Base-by-base conservation (phyloP, 2,329 filamentous ascomycete genomes). In the Diaporthe sp. region DNA sequence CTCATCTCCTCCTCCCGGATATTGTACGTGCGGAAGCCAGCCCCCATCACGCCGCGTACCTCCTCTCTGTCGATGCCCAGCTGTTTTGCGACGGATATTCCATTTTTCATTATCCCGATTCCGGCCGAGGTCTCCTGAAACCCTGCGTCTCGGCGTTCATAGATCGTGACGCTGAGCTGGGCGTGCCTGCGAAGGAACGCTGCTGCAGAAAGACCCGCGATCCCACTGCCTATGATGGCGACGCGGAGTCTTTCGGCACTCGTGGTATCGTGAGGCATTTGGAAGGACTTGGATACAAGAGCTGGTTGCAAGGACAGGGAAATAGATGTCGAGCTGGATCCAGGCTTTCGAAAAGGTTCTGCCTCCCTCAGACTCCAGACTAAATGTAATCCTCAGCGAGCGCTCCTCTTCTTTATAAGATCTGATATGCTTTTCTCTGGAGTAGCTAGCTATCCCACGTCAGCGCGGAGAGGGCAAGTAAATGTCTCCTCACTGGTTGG, bases 381-480 rank as follows among this genome's bases (percentile, higher is more conserved):
- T n/a, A 3, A 8, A 15, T 61, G 3, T 25, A 15, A 42, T 25
- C 57, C 34, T 42, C 37, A 42, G 58, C 34, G 58, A 61, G 1
- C 22, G 28, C 1, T 28, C 28, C 22, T 39, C 31, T n/a, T 59
- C 39, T 39, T 59, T 17, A 61, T 25, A 42, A 61, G 5, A 61
- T 61, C n/a, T n/a, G 4, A 61, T 42, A 39, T 15, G 7, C 37
- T 59, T 61, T 25, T 25, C 2, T 42, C 37, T 25, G 3, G 9
- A 7, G 57, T 59, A 39, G 57, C 57, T 59, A 59, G 57, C 34
- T 15, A 4, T 59, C 57, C 25, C 57, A 59, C 57, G 57, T 59
- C 57, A 59, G 57, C 57, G 61, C n/a, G 74, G 51, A 62, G 70
- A 75, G 55, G 49, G 53, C 53, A 44, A 59, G 17, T 25, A n/a